Evolutionary conservation across 805 yeast species (phyloP), one percentile per base, ranked within the genome.

Genomic region (Candida orba): DNA sequence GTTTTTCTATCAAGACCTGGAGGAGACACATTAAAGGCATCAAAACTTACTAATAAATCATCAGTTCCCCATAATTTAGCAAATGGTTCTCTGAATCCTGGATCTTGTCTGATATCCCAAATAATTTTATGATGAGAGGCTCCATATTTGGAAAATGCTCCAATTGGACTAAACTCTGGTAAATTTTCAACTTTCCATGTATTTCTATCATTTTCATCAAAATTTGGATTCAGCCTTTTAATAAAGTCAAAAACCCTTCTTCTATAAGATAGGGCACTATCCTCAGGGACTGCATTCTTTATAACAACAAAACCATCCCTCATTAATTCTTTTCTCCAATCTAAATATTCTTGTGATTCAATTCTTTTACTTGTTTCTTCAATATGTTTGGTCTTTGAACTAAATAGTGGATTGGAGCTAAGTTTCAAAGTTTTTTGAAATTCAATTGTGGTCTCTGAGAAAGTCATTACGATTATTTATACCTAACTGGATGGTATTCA

Each of bases 101-200:
- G 51, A 37, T 64, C 67, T 44, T 42, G 46, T 52, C 64, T 57
- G 6, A 57, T 46, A 36, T 62, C 66, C 68, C 67, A 63, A 50
- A 63, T 51, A 42, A 62, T 53, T 44, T 59, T 57, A 44, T 63
- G 66, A 42, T 63, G 67, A 8, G 58, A 43, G 15, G 54, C 48
- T 33, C 52, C 42, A 41, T 59, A 54, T n/a, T 49, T 42, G 8
- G 41, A 36, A 36, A 43, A 56, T 13, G 52, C 40, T 23, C 53
- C 52, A 40, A 46, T 53, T 3, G 34, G 23, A 6, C 47, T 33
- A 24, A 47, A 52, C 8, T 54, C 54, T 8, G 67, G 67, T n/a
- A 61, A 44, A 42, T 61, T 56, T 23, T 56, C 54, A 17, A 48
- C 42, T 6, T 40, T 42, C 67, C 67, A 63, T 15, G 67, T 64